phyloP scores from a whole-genome alignment of 2,329 filamentous ascomycete genomes.

The Aspergillus udagawae region DNA sequence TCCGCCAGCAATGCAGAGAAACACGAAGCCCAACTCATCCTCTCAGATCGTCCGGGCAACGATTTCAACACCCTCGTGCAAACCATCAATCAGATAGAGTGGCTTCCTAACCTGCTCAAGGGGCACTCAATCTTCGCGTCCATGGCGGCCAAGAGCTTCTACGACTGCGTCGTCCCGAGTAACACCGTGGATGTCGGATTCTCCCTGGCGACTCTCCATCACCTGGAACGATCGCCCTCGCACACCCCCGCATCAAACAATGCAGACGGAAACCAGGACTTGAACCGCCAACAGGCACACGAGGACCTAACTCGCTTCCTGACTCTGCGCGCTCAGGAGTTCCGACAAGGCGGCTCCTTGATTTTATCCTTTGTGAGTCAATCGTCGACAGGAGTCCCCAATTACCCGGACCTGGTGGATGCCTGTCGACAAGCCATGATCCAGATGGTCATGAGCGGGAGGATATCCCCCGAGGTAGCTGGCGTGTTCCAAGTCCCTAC shows the following conservation, averaged over 20 bases:
- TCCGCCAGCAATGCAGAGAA: no score
- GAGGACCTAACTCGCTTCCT: background rate
- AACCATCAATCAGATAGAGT: no score
- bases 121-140: no score
- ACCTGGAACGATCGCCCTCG: background rate
- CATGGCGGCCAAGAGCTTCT: background rate
- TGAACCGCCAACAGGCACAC: background rate
- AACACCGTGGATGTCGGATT: background rate
- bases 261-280: background rate
- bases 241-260: background rate
- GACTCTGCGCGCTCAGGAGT: background rate
- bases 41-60: background rate
- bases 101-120: no score
- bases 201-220: background rate
- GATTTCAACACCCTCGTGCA: background rate
- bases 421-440: no score
- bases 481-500: background rate
- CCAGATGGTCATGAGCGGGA: no score
- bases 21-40: background rate
- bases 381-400: no score
- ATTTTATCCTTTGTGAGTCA: no score
- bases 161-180: background rate
- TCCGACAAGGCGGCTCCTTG: no score
- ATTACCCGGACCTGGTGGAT: no score
- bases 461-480: background rate